Evolutionary conservation across 768 basidiomycete species (phyloP).

Genomic region (Galerina marginata): DNA sequence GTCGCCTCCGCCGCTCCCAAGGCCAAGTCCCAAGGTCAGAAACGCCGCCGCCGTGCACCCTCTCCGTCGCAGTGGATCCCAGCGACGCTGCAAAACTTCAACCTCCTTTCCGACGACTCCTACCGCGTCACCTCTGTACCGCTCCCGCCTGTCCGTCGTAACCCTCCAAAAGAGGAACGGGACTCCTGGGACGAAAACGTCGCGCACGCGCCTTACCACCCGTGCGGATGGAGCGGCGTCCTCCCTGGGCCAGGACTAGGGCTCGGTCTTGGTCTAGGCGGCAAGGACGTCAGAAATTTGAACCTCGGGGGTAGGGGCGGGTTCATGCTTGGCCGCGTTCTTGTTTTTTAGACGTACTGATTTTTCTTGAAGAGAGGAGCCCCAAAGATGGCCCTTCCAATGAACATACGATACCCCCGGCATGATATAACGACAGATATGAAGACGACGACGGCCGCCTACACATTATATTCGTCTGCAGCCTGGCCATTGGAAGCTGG

Average conservation of each 20-base stretch:
- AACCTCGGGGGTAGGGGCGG: constrained; percentile 46
- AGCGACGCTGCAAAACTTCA: constrained; percentile 62
- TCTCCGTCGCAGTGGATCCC: constrained; percentile 79
- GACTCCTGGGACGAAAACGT: constrained; percentile 72
- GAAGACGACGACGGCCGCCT: too few relatives aligned
- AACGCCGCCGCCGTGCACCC: constrained; percentile 75
- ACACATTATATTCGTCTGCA: too few relatives aligned
- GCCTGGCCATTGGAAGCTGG: too few relatives aligned
- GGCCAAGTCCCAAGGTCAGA: constrained; percentile 39
- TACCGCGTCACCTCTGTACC: constrained; percentile 61
- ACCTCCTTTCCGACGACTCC: constrained; percentile 59
- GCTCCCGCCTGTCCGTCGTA: constrained; percentile 61
- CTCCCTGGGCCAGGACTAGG: constrained; percentile 63
- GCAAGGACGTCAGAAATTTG: constrained; percentile 48
- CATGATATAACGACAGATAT: too few relatives aligned
- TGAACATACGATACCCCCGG: too few relatives aligned
- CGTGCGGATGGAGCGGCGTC: constrained; percentile 63
- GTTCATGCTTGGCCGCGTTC: constrained; percentile 48
- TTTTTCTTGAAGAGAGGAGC: constrained; percentile 8
- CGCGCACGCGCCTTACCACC: constrained; percentile 65
- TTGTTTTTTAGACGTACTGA: constrained; percentile 39
- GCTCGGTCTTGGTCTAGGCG: constrained; percentile 43
- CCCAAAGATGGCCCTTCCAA: not conserved
- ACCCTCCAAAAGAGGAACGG: constrained; percentile 62
- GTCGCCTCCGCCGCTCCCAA: constrained; percentile 8